These are phyloP conservation scores for Phytophthora aleatoria DNA, from an alignment of 352 stramenopile genomes.

Conservation along the genomic window DNA sequence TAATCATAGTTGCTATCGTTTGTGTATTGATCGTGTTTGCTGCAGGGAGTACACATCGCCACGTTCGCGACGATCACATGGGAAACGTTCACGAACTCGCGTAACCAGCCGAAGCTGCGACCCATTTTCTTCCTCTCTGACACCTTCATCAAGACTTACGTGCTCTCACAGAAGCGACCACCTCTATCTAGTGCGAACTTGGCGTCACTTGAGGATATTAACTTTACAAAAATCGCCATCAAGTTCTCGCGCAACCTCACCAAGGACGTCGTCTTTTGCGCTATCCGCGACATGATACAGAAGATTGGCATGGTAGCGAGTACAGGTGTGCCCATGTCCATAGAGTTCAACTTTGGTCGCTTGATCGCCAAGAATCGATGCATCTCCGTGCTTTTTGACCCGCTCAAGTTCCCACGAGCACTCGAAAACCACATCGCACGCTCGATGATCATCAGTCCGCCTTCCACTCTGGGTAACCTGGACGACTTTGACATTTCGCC, in stretches of 20 bases:
- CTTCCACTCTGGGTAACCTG: constrained; percentile 51
- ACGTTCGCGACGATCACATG: constrained; percentile 77
- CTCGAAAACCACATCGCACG: constrained; percentile 65
- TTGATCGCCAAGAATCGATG: constrained; percentile 81
- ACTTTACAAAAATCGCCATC: constrained; percentile 86
- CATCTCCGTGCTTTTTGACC: constrained; percentile 75
- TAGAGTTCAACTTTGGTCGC: constrained; percentile 68
- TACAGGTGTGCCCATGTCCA: constrained; percentile 57
- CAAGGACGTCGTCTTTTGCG: constrained; percentile 76
- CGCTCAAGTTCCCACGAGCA: constrained; percentile 56
- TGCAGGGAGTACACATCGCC: constrained; percentile 72
- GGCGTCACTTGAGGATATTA: constrained; percentile 75
- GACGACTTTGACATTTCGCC: constrained; percentile 64
- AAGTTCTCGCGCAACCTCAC: constrained; percentile 78
- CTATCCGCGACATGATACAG: constrained; percentile 72
- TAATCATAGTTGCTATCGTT: neutral
- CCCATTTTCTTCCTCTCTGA: constrained; percentile 70
- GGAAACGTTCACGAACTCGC: constrained; percentile 62
- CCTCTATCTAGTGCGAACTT: constrained; percentile 25
- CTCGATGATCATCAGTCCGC: constrained; percentile 56
- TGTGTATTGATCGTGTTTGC: constrained; percentile 4
- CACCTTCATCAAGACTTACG: constrained; percentile 70
- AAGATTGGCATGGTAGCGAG: constrained; percentile 70
- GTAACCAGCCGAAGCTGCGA: constrained; percentile 62
- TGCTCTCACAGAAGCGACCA: constrained; percentile 52